phyloP scores from a whole-genome alignment of 768 basidiomycete genomes.

The Tulasnella sp. region DNA sequence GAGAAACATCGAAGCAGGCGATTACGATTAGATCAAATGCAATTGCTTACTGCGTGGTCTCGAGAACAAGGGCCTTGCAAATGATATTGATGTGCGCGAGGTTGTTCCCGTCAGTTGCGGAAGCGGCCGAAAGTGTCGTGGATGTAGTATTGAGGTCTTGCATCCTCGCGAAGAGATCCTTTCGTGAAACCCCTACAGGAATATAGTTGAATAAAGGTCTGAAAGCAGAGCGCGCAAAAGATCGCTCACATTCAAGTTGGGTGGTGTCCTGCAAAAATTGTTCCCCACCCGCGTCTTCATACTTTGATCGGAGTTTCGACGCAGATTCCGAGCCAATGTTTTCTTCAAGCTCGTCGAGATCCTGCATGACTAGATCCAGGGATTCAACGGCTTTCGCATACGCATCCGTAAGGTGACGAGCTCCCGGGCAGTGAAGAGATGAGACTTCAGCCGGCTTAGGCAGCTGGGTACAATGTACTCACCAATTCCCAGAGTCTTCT shows the following conservation, averaged over 20 bases:
- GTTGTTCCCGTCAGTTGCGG: background rate
- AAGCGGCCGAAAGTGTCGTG: background rate
- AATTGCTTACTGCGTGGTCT: background rate
- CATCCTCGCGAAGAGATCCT: background rate
- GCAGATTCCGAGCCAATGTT: background rate
- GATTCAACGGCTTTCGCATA: background rate
- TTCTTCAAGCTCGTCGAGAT: background rate
- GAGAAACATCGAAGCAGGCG: background rate
- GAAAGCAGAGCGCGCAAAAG: background rate
- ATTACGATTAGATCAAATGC: background rate
- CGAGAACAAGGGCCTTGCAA: background rate
- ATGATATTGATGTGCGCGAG: background rate
- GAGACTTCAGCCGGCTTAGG: too few species aligned
- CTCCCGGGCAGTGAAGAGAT: background rate
- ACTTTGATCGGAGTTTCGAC: background rate
- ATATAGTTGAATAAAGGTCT: background rate
- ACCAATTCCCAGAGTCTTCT: background rate
- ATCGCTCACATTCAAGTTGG: background rate
- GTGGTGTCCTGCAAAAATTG: background rate
- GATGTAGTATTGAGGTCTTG: background rate
- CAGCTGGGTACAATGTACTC: background rate
- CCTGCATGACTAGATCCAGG: background rate
- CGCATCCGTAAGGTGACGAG: background rate
- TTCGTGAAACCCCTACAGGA: background rate
- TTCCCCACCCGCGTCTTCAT: background rate